Base-by-base conservation (phyloP, 2,329 filamentous ascomycete genomes). In the Tolypocladium cylindrosporum region DNA sequence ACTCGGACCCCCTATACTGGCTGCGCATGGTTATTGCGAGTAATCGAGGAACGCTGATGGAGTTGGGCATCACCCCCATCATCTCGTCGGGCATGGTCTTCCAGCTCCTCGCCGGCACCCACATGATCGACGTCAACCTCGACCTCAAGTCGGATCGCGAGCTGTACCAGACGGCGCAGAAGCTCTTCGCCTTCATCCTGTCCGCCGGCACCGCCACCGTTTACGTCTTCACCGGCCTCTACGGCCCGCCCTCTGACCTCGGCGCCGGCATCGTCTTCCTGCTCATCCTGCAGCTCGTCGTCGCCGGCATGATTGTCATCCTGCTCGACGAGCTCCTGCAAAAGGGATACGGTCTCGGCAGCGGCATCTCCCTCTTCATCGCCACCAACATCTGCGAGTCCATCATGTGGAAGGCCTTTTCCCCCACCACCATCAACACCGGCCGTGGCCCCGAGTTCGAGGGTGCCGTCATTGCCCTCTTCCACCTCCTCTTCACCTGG, bases 341-440 rank as follows among this genome's bases (percentile, higher is more conserved):
- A 81, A 99, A 99, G 86, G 94, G 94, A 66, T 99, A 99, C 71
- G 94, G 94, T 77, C 88, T 99, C 64, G 94, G 94, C 77, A 96
- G 90, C 72, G 94, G 94, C 79, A 99, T 99, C 75, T 97, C 93
- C 54, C 89, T 99, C 64, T 99, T 99, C 84, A 99, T 99, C 73
- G 94, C 94, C 66, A 99, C 94, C 81, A 97, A 97, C 85, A 97
- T 99, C 72, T 99, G 94, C 90, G 94, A 99, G 83, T 97, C 93
- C 59, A 99, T 99, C 76, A 89, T 99, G 80, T 99, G 94, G 94
- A 97, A 97, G 84, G 94, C 95, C 56, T 97, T 99, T 83, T 97
- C 93, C 56, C 95, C 95, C 58, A 97, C 92, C 61, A 97, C 94
- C 72, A 95, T 97, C 81, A 99, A 99, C 85, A 99, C 95, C 65